Evolutionary conservation across 805 yeast genomes (phyloP).

Genomic region (Metschnikowia drakensbergensis): DNA sequence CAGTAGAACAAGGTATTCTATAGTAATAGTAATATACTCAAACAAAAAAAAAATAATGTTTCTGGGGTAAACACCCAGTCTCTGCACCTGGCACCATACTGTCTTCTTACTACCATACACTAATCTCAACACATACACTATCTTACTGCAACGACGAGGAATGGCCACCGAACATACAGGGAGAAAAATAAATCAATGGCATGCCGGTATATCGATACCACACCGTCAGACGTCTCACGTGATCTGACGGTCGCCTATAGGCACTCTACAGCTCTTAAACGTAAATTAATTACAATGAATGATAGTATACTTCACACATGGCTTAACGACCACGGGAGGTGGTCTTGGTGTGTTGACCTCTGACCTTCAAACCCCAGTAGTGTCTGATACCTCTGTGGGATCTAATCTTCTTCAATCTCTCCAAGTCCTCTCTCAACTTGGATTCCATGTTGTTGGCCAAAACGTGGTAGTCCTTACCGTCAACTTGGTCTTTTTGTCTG

Average conservation of each 20-base stretch:
- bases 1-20: no score
- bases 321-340: constrained; percentile 85
- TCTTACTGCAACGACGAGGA: no score
- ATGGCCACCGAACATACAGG: no score
- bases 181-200: no score
- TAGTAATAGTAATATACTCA: no score
- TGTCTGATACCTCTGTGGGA: constrained; percentile 99
- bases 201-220: no score
- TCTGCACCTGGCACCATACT: no score
- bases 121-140: no score
- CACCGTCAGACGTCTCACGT: no score
- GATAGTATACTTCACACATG: constrained; percentile 2
- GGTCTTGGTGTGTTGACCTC: constrained; percentile 99
- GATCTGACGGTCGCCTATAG: neutral
- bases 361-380: constrained; percentile 99
- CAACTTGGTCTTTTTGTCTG: constrained; percentile 96
- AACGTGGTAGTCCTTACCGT: constrained; percentile 99
- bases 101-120: no score
- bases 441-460: constrained; percentile 99
- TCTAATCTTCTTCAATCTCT: constrained; percentile 99
- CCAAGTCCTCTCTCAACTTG: constrained; percentile 99
- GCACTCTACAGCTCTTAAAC: constrained; percentile 11
- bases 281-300: constrained; percentile 21
- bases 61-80: no score
- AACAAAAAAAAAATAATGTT: no score